phyloP scores from a whole-genome alignment of 192 early-diverging fungal genomes.

The Paraglomus brasilianum region DNA sequence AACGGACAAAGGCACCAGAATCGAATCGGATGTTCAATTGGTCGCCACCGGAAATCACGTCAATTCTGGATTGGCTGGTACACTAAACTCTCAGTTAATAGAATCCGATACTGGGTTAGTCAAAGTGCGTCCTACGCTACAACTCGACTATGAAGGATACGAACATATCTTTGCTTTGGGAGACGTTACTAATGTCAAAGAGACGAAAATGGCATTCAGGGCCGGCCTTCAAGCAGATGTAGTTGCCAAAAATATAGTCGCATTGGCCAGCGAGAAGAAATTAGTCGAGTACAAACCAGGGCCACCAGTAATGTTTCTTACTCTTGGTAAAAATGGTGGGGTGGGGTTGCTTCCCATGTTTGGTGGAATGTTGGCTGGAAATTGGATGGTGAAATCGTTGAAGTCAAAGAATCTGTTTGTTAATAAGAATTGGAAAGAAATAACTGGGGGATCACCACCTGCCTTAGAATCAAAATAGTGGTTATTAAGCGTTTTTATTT shows the following conservation, averaged over 20 bases:
- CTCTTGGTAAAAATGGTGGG: constrained; percentile 29
- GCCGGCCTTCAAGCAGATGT: constrained; percentile 42
- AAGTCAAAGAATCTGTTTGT: constrained; percentile 17
- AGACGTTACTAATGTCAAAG: constrained; percentile 45
- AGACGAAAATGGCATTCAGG: constrained; percentile 46
- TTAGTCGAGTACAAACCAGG: constrained; percentile 35
- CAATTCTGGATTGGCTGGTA: constrained; percentile 8
- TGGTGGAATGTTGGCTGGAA: constrained; percentile 1
- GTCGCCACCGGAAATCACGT: constrained; percentile 33
- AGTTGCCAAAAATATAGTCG: constrained; percentile 43
- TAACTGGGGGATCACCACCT: no score
- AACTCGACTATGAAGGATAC: constrained; percentile 37
- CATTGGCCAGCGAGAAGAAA: constrained; percentile 37
- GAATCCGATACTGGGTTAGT: constrained; percentile 19
- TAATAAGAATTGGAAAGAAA: constrained; percentile 13
- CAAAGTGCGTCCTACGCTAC: constrained; percentile 41
- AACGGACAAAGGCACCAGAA: constrained; percentile 30
- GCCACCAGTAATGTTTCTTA: constrained; percentile 29
- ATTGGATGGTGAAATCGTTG: neutral
- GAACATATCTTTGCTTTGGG: constrained; percentile 46
- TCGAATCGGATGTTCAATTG: constrained; percentile 38
- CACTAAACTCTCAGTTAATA: constrained; percentile 17
- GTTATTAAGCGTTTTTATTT: no score
- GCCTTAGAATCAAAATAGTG: no score
- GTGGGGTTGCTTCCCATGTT: constrained; percentile 16